Percentiles rank a stretch among this genome's conserved stretches.
Conservation (phyloP, 1,284 basidiomycete genomes). For the Rhodotorula sp. region DNA sequence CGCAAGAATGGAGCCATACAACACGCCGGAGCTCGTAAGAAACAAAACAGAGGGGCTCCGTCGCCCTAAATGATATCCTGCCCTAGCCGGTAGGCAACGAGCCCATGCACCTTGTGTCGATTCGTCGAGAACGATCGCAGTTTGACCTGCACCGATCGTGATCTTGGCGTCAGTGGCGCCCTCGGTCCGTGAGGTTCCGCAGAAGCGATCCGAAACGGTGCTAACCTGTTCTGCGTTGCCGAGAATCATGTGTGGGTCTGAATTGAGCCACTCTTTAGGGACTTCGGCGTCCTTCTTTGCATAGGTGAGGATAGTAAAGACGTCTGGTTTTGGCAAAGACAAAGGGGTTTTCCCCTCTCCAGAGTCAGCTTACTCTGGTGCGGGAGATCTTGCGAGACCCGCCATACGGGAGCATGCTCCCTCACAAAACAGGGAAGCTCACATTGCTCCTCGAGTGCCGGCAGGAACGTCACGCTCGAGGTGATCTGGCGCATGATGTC, state of each 20-base stretch:
- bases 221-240: conserved; percentile 94
- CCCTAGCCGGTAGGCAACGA: conserved; percentile 51
- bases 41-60: neutral
- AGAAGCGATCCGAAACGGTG: conserved; percentile 35
- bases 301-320: conserved; percentile 91
- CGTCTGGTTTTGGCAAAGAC: conserved; percentile 48
- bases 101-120: conserved; percentile 51
- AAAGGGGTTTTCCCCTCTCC: too few relatives aligned
- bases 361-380: neutral
- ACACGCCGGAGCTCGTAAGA: neutral
- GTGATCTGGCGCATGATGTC: conserved; percentile 99
- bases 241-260: conserved; percentile 90
- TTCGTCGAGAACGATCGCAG: conserved; percentile 52
- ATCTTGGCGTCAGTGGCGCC: too few relatives aligned
- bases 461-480: conserved; percentile 90
- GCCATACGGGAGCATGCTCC: neutral
- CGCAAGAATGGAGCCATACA: neutral
- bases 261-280: conserved; percentile 90
- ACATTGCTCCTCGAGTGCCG: conserved; percentile 90
- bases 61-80: conserved; percentile 43
- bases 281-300: conserved; percentile 78
- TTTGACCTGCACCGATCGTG: conserved; percentile 46
- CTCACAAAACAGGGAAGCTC: conserved; percentile 54
- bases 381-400: neutral
- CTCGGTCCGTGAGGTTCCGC: too few relatives aligned